A percentile compares a stretch with the other conserved stretches of the same genome.
These are phyloP conservation scores for Cryptococcus floricola DNA, from an alignment of 1,284 basidiomycete species.

Conservation along the genomic window DNA sequence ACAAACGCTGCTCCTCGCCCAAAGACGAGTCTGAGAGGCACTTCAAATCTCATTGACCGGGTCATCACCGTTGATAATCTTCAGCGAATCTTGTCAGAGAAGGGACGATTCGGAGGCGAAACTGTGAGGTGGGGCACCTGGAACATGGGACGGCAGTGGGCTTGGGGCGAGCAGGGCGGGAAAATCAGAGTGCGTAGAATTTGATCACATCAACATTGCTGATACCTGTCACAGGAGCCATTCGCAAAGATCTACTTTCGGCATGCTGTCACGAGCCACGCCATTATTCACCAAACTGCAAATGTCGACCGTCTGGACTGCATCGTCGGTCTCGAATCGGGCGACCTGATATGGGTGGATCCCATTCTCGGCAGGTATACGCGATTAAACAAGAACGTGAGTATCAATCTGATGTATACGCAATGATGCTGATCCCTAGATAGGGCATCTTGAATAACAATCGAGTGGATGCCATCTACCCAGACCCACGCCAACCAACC, in stretches of 20 bases:
- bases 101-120: slow-evolving; percentile 72
- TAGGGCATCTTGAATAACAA: slow-evolving; percentile 75
- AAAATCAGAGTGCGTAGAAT: slow-evolving; percentile 63
- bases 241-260: slow-evolving; percentile 80
- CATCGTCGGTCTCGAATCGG: slow-evolving; percentile 85
- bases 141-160: slow-evolving; percentile 70
- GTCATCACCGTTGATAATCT: slow-evolving; percentile 74
- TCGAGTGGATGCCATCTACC: slow-evolving; percentile 76
- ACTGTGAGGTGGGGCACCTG: slow-evolving; percentile 72
- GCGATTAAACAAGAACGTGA: slow-evolving; percentile 84
- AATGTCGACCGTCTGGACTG: slow-evolving; percentile 73
- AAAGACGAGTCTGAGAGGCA: slow-evolving; percentile 81
- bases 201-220: not conserved
- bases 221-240: slow-evolving; percentile 61
- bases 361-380: slow-evolving; percentile 67
- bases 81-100: slow-evolving; percentile 57
- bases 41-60: slow-evolving; percentile 83
- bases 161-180: slow-evolving; percentile 74
- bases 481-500: slow-evolving; percentile 79
- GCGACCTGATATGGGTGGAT: slow-evolving; percentile 89
- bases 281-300: slow-evolving; percentile 65
- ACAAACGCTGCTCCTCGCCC: slow-evolving; percentile 56
- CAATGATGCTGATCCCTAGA: not conserved
- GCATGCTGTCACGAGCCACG: slow-evolving; percentile 82
- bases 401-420: slow-evolving; percentile 18